Evolutionary conservation across 306 rosid species (phyloP).

Genomic region (Begonia masoniana): DNA sequence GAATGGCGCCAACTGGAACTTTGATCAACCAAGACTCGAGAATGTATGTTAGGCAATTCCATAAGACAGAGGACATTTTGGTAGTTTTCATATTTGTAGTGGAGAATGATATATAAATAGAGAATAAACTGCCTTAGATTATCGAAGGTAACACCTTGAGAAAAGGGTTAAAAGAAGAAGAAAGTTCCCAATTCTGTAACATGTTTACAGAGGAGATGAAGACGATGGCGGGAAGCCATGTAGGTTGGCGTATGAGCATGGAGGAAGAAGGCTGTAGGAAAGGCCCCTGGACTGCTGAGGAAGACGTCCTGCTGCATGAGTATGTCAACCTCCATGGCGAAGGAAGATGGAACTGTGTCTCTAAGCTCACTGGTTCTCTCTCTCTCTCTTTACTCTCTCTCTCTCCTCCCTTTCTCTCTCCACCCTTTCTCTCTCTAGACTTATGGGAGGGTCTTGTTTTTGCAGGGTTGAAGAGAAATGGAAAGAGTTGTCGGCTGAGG

Average conservation of each 20-base stretch:
- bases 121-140: constrained; percentile 4
- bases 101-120: neutral
- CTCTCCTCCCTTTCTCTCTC: constrained; percentile 76
- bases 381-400: constrained; percentile 44
- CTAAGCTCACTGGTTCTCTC: constrained; percentile 64
- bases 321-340: constrained; percentile 85
- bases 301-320: constrained; percentile 68
- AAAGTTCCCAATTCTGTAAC: neutral
- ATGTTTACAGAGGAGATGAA: neutral
- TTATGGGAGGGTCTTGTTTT: constrained; percentile 37
- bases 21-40: too few relatives aligned
- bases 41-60: too few relatives aligned
- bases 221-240: constrained; percentile 35
- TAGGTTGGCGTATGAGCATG: constrained; percentile 42
- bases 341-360: constrained; percentile 97
- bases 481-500: constrained; percentile 92
- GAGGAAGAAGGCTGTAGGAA: constrained; percentile 86
- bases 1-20: too few relatives aligned
- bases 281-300: constrained; percentile 98
- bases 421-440: constrained; percentile 53
- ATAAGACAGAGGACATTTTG: too few relatives aligned
- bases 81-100: too few relatives aligned
- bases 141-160: neutral
- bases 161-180: neutral
- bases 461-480: constrained; percentile 84